A percentile compares a stretch with the other conserved stretches of the same genome.
Conservation (phyloP, 768 basidiomycete genomes). For the Rhizopogon rudus region DNA sequence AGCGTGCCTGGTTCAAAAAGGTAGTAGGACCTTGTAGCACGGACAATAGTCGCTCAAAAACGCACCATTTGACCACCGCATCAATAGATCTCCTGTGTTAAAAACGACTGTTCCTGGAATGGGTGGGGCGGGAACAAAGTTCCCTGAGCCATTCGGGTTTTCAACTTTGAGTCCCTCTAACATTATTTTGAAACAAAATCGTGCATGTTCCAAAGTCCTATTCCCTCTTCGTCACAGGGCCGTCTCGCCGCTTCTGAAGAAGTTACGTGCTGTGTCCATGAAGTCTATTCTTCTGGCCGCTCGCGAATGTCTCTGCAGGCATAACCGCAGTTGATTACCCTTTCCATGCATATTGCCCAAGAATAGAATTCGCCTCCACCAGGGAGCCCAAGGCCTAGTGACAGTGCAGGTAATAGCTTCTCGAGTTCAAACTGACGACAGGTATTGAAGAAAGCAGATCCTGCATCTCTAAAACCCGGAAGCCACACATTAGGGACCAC, state of each 20-base stretch:
- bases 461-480: conserved; percentile 49
- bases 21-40: not conserved
- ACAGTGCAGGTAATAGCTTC: conserved; percentile 42
- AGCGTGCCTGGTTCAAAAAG: conserved; percentile 15
- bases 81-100: conserved; percentile 47
- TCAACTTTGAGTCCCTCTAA: conserved; percentile 64
- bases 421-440: conserved; percentile 31
- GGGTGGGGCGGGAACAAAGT: conserved; percentile 37
- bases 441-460: conserved; percentile 44
- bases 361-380: conserved; percentile 39
- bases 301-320: conserved; percentile 17
- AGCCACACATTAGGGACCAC: conserved; percentile 57
- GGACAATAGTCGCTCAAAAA: not conserved
- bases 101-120: conserved; percentile 43
- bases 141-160: conserved; percentile 41
- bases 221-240: not conserved
- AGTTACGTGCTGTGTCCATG: conserved; percentile 22
- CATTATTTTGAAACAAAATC: conserved; percentile 53
- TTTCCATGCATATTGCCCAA: conserved; percentile 40
- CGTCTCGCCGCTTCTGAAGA: not conserved
- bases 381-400: conserved; percentile 38
- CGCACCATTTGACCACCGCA: conserved; percentile 36
- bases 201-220: conserved; percentile 56
- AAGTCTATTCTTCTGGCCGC: conserved; percentile 28
- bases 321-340: conserved; percentile 36